A percentile compares a stretch with the other conserved stretches of the same genome.
Conservation (phyloP, 805 yeast genomes). For the Gaillardinia entomophila region DNA sequence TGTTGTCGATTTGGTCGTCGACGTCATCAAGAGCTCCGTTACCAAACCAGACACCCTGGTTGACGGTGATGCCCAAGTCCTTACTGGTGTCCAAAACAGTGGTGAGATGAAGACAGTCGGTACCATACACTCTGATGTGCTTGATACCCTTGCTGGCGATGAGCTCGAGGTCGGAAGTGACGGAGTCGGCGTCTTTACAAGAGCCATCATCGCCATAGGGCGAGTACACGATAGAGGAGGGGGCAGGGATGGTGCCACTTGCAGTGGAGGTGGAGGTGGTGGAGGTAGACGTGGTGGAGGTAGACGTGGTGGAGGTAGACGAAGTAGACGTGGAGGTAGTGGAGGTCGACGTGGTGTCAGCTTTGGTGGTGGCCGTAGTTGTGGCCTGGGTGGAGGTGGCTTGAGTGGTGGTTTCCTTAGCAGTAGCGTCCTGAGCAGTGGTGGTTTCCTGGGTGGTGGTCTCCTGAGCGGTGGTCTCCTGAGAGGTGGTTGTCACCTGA, state of each 20-base stretch:
- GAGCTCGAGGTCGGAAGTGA: constrained; percentile 50
- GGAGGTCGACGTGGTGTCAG: constrained; percentile 11
- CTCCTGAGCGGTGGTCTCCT: constrained; percentile 5
- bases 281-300: constrained; percentile 8
- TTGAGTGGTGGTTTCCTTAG: constrained; percentile 8
- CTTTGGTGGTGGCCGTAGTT: constrained; percentile 11
- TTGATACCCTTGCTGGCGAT: constrained; percentile 59
- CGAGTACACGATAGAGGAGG: constrained; percentile 63
- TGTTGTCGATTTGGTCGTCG: constrained; percentile 48
- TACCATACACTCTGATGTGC: constrained; percentile 74
- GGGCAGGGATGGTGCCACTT: constrained; percentile 29
- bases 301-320: constrained; percentile 7
- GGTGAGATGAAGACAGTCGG: constrained; percentile 70
- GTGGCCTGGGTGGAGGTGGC: constrained; percentile 8
- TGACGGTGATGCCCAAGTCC: constrained; percentile 59
- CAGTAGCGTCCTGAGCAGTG: constrained; percentile 7
- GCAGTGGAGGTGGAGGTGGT: constrained; percentile 4
- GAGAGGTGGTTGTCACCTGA: constrained; percentile 2
- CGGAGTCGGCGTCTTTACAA: constrained; percentile 57
- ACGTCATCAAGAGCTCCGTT: constrained; percentile 62
- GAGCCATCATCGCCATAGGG: constrained; percentile 68
- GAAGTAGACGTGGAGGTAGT: constrained; percentile 7
- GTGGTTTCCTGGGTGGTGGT: constrained; percentile 1
- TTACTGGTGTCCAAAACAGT: constrained; percentile 60
- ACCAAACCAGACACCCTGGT: constrained; percentile 85